Conservation (phyloP, 2,329 filamentous ascomycete species). For the Aspergillus sp. region DNA sequence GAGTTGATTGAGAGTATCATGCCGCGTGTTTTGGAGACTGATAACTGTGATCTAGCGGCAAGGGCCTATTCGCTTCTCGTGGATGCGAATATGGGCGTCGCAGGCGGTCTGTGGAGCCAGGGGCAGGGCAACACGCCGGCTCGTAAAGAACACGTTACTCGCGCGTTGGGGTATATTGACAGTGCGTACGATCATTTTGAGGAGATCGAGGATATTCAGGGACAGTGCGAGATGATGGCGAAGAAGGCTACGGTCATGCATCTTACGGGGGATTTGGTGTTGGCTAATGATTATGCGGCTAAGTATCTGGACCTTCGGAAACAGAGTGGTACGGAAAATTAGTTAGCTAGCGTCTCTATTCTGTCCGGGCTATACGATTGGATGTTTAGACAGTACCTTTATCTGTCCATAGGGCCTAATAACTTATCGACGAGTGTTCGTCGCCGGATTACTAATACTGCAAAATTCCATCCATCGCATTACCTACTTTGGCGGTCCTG, state of each 20-base stretch:
- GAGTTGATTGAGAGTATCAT: constrained; percentile 60
- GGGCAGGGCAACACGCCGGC: constrained; percentile 23
- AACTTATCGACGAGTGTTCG: background rate
- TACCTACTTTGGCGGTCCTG: background rate
- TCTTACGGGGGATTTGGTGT: constrained; percentile 54
- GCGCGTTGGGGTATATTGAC: constrained; percentile 54
- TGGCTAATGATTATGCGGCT: constrained; percentile 60
- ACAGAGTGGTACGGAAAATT: constrained; percentile 15
- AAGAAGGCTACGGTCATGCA: constrained; percentile 75
- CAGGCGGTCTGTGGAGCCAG: constrained; percentile 41
- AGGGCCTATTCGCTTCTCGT: constrained; percentile 62
- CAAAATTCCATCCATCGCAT: background rate
- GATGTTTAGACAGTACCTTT: no score
- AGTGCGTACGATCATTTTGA: constrained; percentile 57
- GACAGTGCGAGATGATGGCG: constrained; percentile 68
- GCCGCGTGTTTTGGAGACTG: constrained; percentile 67
- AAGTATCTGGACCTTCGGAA: constrained; percentile 54
- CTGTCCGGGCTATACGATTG: background rate
- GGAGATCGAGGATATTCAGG: constrained; percentile 57
- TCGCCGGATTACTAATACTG: background rate
- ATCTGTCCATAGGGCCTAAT: no score
- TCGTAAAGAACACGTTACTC: constrained; percentile 50
- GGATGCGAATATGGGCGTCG: constrained; percentile 71
- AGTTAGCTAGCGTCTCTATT: background rate
- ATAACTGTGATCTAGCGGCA: constrained; percentile 54